Evolutionary conservation across 2,329 filamentous ascomycete genomes (phyloP).

Genomic region (Colletotrichum australisinense): DNA sequence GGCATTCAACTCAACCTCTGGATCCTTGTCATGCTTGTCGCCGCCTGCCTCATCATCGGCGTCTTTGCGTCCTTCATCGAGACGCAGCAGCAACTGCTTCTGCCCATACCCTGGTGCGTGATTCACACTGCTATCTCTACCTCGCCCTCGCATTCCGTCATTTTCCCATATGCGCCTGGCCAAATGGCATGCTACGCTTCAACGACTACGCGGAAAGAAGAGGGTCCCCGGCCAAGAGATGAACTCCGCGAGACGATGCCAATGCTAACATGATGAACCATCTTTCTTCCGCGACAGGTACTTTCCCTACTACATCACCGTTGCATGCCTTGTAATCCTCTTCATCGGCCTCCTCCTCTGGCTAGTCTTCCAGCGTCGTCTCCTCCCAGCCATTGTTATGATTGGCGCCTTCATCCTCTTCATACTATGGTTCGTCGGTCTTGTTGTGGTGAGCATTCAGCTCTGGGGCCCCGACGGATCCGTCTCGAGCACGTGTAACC

Average conservation of each 20-base stretch:
- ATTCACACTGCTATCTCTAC: not conserved
- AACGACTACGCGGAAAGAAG: not conserved
- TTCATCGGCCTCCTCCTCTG: slow-evolving; percentile 75
- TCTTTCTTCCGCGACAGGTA: slow-evolving; percentile 59
- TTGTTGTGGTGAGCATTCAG: slow-evolving; percentile 71
- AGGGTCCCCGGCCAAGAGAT: not conserved
- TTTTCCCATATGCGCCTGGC: not conserved
- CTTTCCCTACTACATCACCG: slow-evolving; percentile 74
- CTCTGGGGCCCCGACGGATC: slow-evolving; percentile 71
- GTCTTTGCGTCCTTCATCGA: slow-evolving; percentile 71
- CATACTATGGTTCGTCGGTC: slow-evolving; percentile 74
- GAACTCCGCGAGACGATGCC: not conserved
- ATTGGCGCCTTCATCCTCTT: slow-evolving; percentile 75
- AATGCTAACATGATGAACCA: slow-evolving; percentile 1
- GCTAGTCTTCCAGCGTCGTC: slow-evolving; percentile 70
- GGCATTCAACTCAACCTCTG: slow-evolving; percentile 75
- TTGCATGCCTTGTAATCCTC: slow-evolving; percentile 67
- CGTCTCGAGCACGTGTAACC: slow-evolving; percentile 69
- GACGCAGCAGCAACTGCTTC: slow-evolving; percentile 65
- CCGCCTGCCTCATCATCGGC: slow-evolving; percentile 69
- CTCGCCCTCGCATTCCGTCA: not conserved
- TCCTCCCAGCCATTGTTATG: slow-evolving; percentile 71
- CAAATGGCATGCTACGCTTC: not conserved
- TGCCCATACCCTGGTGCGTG: slow-evolving; percentile 70
- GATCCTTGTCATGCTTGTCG: slow-evolving; percentile 74